phyloP scores from a whole-genome alignment of 2,329 filamentous ascomycete genomes.

The Diaporthe sp. region DNA sequence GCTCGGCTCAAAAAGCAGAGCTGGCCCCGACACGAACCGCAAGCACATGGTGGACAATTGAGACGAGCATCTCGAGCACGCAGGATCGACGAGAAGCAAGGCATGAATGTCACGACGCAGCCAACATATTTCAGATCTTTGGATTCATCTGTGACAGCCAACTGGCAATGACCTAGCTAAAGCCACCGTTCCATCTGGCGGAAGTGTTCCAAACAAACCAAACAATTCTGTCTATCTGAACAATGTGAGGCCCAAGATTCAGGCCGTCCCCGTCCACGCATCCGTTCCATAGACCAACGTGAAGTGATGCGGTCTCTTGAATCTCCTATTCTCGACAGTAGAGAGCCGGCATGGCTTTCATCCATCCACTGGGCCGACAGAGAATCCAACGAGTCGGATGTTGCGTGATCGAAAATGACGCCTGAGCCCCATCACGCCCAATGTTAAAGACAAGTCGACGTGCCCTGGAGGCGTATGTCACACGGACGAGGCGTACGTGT shows the following conservation, averaged over 20 bases:
- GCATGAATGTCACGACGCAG: background rate
- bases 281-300: background rate
- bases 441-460: background rate
- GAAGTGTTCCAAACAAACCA: slow-evolving; percentile 19
- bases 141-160: slow-evolving; percentile 35
- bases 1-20: background rate
- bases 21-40: too few species aligned
- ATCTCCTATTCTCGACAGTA: slow-evolving; percentile 1
- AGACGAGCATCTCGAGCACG: background rate
- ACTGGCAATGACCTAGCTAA: slow-evolving; percentile 37
- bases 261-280: slow-evolving; percentile 10
- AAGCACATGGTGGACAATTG: background rate
- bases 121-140: slow-evolving; percentile 1
- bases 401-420: slow-evolving; percentile 1
- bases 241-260: slow-evolving; percentile 8
- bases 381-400: slow-evolving; percentile 11
- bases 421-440: background rate
- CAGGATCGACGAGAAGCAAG: background rate
- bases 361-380: slow-evolving; percentile 1
- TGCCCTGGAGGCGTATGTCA: background rate
- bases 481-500: background rate
- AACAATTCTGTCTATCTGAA: slow-evolving; percentile 34
- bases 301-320: background rate
- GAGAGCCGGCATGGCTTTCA: background rate
- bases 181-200: slow-evolving; percentile 32